Base-by-base conservation (phyloP, 2,329 filamentous ascomycete genomes). In the Talaromyces sp. region DNA sequence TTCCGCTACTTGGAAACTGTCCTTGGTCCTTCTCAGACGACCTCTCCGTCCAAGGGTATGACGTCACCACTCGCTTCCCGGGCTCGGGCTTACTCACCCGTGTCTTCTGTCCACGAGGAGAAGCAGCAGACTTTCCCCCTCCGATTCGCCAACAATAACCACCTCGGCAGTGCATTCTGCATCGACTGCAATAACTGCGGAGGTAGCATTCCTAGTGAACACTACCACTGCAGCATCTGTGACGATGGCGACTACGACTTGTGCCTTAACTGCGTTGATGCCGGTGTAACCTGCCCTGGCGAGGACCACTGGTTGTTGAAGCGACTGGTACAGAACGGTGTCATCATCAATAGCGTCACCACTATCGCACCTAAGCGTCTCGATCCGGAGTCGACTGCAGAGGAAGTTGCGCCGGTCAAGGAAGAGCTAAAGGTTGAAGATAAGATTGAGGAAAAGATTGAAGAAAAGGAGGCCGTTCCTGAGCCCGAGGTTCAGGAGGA, bases 101-200 rank as follows among this genome's bases (percentile, higher is more conserved):
- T 58, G 19, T 16, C 52, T 24, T 49, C 24, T 3, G 52, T 35
- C 22, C 60, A 31, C 19, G 61, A 63, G 50, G 60, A 62, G 35
- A 52, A 62, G 45, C 54, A 64, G 58, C 49, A 47, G 35, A 33
- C 50, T 5, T 62, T 57, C 60, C 62, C 65, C 16, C 62, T 66
- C 19, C 70, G 77, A 31, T 67, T 72, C n/a, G 73, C 75, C 65
- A 72, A 74, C 31, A 75, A 73, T 69, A 70, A 71, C 57, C 77
- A 75, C 54, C 70, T 74, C 60, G 69, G 69, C 41, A 74, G 73
- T 64, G 80, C 85, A 56, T 97, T 93, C 79, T 90, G 91, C 13
- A 93, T 99, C 52, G 96, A 91, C 83, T 99, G 95, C 86, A 98
- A 99, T 81, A 86, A 87, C 75, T 99, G 95, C 79, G 90, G 92